Percentiles rank a stretch among this genome's conserved stretches.
Conservation (phyloP, 495 filamentous ascomycete species). For the Xylaria palmicola region DNA sequence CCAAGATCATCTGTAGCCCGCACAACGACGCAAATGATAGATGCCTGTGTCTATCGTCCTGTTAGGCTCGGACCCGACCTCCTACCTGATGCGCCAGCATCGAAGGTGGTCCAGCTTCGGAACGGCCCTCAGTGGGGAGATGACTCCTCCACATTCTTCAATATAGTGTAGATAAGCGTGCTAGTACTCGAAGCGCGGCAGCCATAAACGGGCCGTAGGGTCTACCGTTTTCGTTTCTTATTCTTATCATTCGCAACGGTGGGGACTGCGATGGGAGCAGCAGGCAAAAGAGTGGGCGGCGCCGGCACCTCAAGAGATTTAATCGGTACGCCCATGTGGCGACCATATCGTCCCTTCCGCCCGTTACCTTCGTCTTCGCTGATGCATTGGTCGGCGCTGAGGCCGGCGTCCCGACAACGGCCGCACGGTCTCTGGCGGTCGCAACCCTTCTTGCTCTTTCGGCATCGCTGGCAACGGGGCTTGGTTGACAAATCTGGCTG, state of each 20-base stretch:
- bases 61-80: not conserved
- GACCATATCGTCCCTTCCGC: conserved; percentile 91
- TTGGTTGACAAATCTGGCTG: conserved; percentile 90
- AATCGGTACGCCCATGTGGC: conserved; percentile 93
- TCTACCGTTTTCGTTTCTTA: conserved; percentile 53
- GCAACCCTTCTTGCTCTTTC: conserved; percentile 99
- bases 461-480: conserved; percentile 95
- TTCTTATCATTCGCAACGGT: conserved; percentile 37
- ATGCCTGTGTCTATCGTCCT: not conserved
- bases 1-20: not conserved
- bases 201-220: conserved; percentile 10
- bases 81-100: not conserved
- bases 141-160: not conserved
- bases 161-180: not conserved
- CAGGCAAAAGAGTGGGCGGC: conserved; percentile 36
- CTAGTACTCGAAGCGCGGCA: not conserved
- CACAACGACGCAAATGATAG: not conserved
- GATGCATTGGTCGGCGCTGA: conserved; percentile 86
- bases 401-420: conserved; percentile 92
- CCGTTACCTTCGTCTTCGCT: conserved; percentile 97
- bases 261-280: conserved; percentile 37
- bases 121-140: not conserved
- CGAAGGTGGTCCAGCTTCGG: not conserved
- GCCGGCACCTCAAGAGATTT: conserved; percentile 56
- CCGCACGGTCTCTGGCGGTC: conserved; percentile 94